Base-by-base conservation (phyloP, 192 early-diverging fungal genomes). In the Backusella parvicylindrica region DNA sequence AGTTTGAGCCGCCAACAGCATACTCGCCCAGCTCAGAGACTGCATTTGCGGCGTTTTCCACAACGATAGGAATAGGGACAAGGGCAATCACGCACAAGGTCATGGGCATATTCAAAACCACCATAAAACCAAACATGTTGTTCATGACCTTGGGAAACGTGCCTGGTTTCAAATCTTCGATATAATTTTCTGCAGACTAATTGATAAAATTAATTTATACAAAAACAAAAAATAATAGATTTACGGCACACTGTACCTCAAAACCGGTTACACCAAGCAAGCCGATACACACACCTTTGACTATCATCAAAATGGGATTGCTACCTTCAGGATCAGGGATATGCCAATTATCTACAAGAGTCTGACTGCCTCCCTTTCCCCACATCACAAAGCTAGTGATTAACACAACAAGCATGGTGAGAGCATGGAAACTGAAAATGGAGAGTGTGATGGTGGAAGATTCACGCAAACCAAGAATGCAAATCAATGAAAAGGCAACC, bases 141-240 rank as follows among this genome's bases (percentile, higher is more conserved):
- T 86, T 73, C 88, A 89, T 84, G 37, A 84, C 79, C 56, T 87
- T 87, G 16, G 85, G 86, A 76, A 84, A 89, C 0, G 83, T 85
- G n/a, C 82, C 82, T 23, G 84, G 85, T 47, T 85, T 84, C 64
- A 85, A 76, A 70, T 89, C 86, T 77, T 89, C 85, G 35, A 89
- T 85, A 68, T 86, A 88, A 41, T 88, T 87, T 37, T 78, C 80
- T 33, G 86, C 85, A 15, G 79, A 75, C 75, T 80, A 67, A 2
- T 37, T 6, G 18, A 43, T 16, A 40, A 43, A 32, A 63, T 12
- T 49, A 15, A 67, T 9, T 18, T 64, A 64, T 13, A 36, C 18
- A 37, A 8, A 12, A 36, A 21, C n/a, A n/a, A 16, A 47, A n/a
- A 41, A 7, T 0, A 6, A 47, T n/a, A 6, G 0, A 5, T 71